A percentile compares a stretch with the other conserved stretches of the same genome.
Evolutionary conservation across 2,329 filamentous ascomycete species (phyloP).

Genomic region (Tympanopsis confertula): DNA sequence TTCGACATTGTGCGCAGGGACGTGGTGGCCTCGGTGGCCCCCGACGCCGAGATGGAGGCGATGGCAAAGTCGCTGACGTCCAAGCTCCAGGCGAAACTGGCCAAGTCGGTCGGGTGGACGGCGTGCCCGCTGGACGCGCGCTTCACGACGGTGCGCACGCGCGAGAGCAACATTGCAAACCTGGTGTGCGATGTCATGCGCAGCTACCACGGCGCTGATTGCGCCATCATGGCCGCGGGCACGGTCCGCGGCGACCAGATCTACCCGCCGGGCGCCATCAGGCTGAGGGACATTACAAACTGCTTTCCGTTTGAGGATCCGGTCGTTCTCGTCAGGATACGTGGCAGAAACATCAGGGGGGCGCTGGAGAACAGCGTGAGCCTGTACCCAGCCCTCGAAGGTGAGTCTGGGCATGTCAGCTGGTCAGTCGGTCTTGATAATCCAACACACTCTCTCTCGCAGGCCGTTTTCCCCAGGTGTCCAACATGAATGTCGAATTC

Average conservation of each 20-base stretch:
- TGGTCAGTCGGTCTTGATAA: too few species aligned
- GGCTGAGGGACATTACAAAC: conserved; percentile 69
- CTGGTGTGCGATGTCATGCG: conserved; percentile 89
- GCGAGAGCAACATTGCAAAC: conserved; percentile 77
- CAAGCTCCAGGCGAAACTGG: conserved; percentile 63
- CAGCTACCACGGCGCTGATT: conserved; percentile 69
- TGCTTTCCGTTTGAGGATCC: conserved; percentile 91
- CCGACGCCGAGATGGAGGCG: conserved; percentile 46
- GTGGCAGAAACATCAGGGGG: conserved; percentile 61
- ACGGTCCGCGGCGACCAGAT: conserved; percentile 83
- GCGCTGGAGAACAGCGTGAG: conserved; percentile 77
- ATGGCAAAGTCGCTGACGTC: conserved; percentile 61
- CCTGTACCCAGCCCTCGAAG: conserved; percentile 72
- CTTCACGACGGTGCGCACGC: conserved; percentile 68
- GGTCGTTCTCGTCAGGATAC: conserved; percentile 64
- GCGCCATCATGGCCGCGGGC: conserved; percentile 71
- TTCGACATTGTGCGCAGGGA: conserved; percentile 69
- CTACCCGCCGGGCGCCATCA: conserved; percentile 68
- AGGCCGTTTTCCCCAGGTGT: conserved; percentile 71
- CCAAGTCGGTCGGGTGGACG: conserved; percentile 76
- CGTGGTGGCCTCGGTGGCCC: conserved; percentile 53
- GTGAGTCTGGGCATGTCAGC: too few species aligned
- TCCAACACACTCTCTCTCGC: too few species aligned
- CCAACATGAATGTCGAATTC: conserved; percentile 67
- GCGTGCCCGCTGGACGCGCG: conserved; percentile 72